Evolutionary conservation across 2,329 filamentous ascomycete species (phyloP), one percentile per base, ranked within the genome.

Genomic region (Periconia digitata): DNA sequence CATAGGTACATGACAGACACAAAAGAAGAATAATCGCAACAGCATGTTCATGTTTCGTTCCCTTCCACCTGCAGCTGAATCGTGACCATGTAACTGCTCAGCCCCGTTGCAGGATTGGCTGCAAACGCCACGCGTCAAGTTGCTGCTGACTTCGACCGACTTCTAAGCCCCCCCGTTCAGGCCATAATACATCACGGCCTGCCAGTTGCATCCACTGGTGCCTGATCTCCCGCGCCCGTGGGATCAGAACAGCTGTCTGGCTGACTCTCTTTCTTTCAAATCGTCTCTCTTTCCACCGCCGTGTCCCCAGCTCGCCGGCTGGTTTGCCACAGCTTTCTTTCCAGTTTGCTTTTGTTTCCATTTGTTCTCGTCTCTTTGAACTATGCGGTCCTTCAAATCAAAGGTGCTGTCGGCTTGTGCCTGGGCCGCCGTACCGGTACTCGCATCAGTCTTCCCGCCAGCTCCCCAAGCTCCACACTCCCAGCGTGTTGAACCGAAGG

Each of bases 311-410:
- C 53, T 43, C 59, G 54, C 54, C 12, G 24, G 27, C 27, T 49
- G 41, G 52, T 40, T 44, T 53, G 49, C 24, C 40, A 46, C 46
- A 36, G 43, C 42, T 55, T 51, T 20, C 29, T 55, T 55, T 54
- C 51, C 40, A n/a, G 45, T 43, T 48, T 40, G 32, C 22, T 49
- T 44, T 39, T 44, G 50, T 50, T 47, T 44, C 32, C 27, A 24
- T 42, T 42, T 34, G 18, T 47, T 45, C 22, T 50, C 44, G 41
- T 32, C n/a, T 32, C 4, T 13, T 15, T 15, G 15, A 50, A 49
- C 24, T 8, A 71, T 71, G 68, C 64, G 55, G 41, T 63, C 62
- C 44, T 63, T 67, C 54, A 67, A 59, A 48, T 59, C 57, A 21
- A 70, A 64, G 55, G 24, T 65, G 27, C 51, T 70, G 51, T 62